Conservation (phyloP, 805 yeast genomes). For the Cyberlindnera xishuangbannaensis region DNA sequence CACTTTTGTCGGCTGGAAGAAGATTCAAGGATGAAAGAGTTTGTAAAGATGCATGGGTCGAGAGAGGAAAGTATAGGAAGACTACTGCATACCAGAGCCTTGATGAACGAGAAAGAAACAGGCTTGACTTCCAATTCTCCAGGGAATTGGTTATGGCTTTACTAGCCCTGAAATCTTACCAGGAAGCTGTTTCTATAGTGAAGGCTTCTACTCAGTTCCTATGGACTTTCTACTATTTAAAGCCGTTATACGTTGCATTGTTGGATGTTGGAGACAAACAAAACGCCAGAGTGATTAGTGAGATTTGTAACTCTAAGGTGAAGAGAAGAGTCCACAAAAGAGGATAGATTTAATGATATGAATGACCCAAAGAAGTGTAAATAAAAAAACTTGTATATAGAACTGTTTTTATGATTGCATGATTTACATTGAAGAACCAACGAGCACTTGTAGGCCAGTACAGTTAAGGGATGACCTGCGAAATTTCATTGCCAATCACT, state of each 20-base stretch:
- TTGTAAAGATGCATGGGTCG: slow-evolving; percentile 68
- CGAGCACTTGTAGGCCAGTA: too few relatives aligned
- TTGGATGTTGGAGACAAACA: slow-evolving; percentile 38
- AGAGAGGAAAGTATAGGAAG: slow-evolving; percentile 69
- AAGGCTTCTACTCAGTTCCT: slow-evolving; percentile 61
- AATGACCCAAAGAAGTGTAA: slow-evolving; percentile 1
- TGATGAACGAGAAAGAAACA: slow-evolving; percentile 32
- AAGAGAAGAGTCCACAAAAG: too few relatives aligned
- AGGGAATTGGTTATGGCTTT: slow-evolving; percentile 58
- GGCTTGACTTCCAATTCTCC: slow-evolving; percentile 65
- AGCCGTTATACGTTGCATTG: slow-evolving; percentile 35
- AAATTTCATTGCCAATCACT: slow-evolving; percentile 1
- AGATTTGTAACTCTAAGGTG: too few relatives aligned
- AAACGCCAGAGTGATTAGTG: slow-evolving; percentile 26
- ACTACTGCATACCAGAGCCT: slow-evolving; percentile 42
- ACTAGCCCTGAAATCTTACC: slow-evolving; percentile 45
- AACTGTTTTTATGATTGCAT: background rate
- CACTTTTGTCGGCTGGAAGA: slow-evolving; percentile 45
- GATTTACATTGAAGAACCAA: too few relatives aligned
- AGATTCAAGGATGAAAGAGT: slow-evolving; percentile 46
- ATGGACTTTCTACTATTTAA: slow-evolving; percentile 55
- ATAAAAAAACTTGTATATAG: slow-evolving; percentile 5
- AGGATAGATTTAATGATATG: too few relatives aligned
- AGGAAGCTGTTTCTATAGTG: slow-evolving; percentile 68
- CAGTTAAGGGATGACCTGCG: background rate